Percentiles rank a stretch among this genome's conserved stretches.
Evolutionary conservation across 2,329 filamentous ascomycete species (phyloP).

Genomic region (Colletotrichum australisinense): DNA sequence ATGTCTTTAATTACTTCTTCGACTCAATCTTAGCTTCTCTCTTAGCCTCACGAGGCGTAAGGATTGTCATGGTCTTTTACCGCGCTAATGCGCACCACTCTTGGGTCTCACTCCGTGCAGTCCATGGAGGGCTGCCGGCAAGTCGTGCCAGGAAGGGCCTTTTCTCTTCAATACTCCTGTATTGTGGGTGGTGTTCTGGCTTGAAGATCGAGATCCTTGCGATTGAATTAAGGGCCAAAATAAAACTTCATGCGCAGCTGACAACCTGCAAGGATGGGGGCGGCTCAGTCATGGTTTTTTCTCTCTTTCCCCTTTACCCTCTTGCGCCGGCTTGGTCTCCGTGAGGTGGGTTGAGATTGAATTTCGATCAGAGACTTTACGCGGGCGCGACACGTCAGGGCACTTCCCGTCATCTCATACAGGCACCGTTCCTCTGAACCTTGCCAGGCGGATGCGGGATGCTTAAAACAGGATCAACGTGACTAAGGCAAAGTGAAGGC

Average conservation of each 20-base stretch:
- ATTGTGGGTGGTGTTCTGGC: background rate
- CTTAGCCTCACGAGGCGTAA: constrained; percentile 1
- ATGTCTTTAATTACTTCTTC: constrained; percentile 8
- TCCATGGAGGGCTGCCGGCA: background rate
- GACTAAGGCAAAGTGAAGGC: background rate
- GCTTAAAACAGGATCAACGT: background rate
- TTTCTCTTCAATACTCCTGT: background rate
- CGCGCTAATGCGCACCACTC: background rate
- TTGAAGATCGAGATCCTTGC: constrained; percentile 11
- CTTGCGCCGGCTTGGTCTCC: background rate
- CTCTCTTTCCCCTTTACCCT: background rate
- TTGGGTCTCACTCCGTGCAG: background rate
- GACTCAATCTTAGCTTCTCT: background rate
- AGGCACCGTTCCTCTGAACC: constrained; percentile 27
- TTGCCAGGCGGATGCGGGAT: background rate
- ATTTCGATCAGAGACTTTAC: constrained; percentile 23
- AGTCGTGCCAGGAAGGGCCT: background rate
- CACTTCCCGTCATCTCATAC: constrained; percentile 34
- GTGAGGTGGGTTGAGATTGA: constrained; percentile 23
- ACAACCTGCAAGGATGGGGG: constrained; percentile 23
- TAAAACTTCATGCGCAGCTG: constrained; percentile 26
- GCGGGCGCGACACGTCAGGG: constrained; percentile 23
- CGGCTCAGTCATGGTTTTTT: constrained; percentile 2
- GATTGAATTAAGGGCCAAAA: constrained; percentile 16
- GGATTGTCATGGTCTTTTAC: background rate